phyloP scores from a whole-genome alignment of 2,329 filamentous ascomycete genomes.

The Pseudogymnoascus pannorum region DNA sequence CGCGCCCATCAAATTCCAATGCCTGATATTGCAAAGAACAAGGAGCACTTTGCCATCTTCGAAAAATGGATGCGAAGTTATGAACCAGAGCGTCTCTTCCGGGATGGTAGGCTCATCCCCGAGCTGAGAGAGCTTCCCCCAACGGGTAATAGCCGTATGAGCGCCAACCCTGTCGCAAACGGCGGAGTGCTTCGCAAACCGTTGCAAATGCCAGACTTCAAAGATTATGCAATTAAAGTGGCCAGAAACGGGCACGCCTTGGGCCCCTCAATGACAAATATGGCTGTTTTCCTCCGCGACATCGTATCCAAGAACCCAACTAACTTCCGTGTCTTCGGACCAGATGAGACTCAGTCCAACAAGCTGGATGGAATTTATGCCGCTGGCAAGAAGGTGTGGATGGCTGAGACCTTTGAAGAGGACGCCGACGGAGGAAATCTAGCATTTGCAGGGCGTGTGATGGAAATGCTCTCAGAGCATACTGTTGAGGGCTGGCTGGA shows the following conservation, averaged over 20 bases:
- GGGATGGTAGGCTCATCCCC: constrained; percentile 53
- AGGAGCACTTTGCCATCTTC: constrained; percentile 57
- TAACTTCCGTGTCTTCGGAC: constrained; percentile 70
- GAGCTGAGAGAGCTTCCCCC: constrained; percentile 61
- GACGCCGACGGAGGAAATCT: constrained; percentile 69
- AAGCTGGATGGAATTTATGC: constrained; percentile 67
- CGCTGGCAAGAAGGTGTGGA: constrained; percentile 71
- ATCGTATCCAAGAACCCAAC: constrained; percentile 56
- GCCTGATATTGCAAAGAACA: constrained; percentile 59
- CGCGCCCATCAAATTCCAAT: constrained; percentile 72
- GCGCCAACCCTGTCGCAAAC: constrained; percentile 68
- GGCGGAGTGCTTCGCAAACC: constrained; percentile 62
- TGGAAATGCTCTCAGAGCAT: constrained; percentile 81
- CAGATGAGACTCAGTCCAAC: constrained; percentile 76
- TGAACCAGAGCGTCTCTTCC: constrained; percentile 64
- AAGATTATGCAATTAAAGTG: constrained; percentile 56
- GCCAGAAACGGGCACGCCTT: constrained; percentile 50
- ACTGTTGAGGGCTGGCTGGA: constrained; percentile 76
- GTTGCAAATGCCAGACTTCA: constrained; percentile 63
- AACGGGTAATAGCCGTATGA: constrained; percentile 61
- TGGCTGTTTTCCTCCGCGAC: constrained; percentile 60
- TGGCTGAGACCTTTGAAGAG: constrained; percentile 71
- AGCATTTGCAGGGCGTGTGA: constrained; percentile 60
- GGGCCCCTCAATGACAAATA: constrained; percentile 61
- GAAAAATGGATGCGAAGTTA: constrained; percentile 75